A percentile compares a stretch with the other conserved stretches of the same genome.
These are phyloP conservation scores for Cydonia oblonga DNA, from an alignment of 331 rosid genomes.

Conservation along the genomic window DNA sequence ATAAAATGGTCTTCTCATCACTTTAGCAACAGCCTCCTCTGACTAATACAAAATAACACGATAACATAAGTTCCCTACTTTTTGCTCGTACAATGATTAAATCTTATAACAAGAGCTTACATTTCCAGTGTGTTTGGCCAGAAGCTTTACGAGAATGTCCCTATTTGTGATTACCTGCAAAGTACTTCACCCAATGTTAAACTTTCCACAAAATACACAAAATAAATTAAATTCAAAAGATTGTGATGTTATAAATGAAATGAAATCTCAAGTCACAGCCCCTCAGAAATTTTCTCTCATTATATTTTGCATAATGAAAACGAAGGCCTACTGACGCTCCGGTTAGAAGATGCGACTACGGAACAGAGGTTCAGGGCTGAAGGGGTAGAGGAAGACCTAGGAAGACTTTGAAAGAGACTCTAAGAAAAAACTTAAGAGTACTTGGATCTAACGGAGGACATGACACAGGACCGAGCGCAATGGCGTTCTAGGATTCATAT, in stretches of 20 bases:
- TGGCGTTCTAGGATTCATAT: too few species aligned
- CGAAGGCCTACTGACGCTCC: too few species aligned
- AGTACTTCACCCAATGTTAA: not conserved
- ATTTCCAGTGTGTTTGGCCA: constrained; percentile 86
- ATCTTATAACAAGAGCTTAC: constrained; percentile 33
- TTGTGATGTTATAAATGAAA: not conserved
- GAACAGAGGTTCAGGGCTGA: too few species aligned
- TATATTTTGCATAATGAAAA: not conserved
- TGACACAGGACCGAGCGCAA: too few species aligned
- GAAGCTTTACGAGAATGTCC: constrained; percentile 57
- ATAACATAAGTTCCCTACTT: constrained; percentile 5
- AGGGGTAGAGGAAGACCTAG: too few species aligned
- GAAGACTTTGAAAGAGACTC: too few species aligned
- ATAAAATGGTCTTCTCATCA: constrained; percentile 68
- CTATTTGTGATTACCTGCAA: constrained; percentile 58
- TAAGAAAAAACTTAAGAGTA: too few species aligned
- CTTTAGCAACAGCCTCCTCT: constrained; percentile 41
- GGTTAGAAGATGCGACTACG: too few species aligned
- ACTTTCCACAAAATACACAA: not conserved
- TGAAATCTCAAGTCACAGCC: not conserved
- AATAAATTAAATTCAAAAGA: not conserved
- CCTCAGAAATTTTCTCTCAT: not conserved
- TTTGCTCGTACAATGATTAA: not conserved
- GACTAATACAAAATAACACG: constrained; percentile 33
- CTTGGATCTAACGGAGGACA: too few species aligned